Evolutionary conservation across 257 asterid genomes (phyloP).

Genomic region (Fraxinus quadrangulata): DNA sequence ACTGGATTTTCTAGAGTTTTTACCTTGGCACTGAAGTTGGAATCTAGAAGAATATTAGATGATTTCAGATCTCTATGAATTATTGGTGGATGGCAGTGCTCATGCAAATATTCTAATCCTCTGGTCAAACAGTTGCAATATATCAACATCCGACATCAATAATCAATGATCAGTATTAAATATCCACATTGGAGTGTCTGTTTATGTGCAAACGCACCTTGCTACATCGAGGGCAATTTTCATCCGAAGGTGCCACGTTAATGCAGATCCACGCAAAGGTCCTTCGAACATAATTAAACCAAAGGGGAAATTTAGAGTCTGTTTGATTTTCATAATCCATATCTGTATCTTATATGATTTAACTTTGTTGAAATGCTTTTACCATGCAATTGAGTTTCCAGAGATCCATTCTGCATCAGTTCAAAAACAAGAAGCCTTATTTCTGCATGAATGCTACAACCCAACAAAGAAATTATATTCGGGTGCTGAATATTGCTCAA

Average conservation of each 20-base stretch:
- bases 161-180: not conserved
- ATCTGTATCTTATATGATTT: not conserved
- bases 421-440: constrained; percentile 68
- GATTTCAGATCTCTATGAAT: constrained; percentile 87
- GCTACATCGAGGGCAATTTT: constrained; percentile 75
- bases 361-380: constrained; percentile 2
- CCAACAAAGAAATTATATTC: constrained; percentile 60
- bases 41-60: constrained; percentile 76
- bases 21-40: constrained; percentile 79
- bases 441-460: constrained; percentile 58
- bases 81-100: constrained; percentile 69
- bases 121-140: constrained; percentile 43
- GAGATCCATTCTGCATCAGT: constrained; percentile 67
- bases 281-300: constrained; percentile 37
- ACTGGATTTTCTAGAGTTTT: not conserved
- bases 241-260: constrained; percentile 65
- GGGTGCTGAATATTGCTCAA: constrained; percentile 71
- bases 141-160: constrained; percentile 18
- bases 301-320: constrained; percentile 16
- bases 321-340: not conserved
- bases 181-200: constrained; percentile 25
- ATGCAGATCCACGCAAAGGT: constrained; percentile 61
- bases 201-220: constrained; percentile 45
- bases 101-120: constrained; percentile 72
- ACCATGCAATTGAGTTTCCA: constrained; percentile 76